Evolutionary conservation across 805 yeast species (phyloP), one percentile per base, ranked within the genome.

Genomic region (Schizosaccharomyces octosporus): DNA sequence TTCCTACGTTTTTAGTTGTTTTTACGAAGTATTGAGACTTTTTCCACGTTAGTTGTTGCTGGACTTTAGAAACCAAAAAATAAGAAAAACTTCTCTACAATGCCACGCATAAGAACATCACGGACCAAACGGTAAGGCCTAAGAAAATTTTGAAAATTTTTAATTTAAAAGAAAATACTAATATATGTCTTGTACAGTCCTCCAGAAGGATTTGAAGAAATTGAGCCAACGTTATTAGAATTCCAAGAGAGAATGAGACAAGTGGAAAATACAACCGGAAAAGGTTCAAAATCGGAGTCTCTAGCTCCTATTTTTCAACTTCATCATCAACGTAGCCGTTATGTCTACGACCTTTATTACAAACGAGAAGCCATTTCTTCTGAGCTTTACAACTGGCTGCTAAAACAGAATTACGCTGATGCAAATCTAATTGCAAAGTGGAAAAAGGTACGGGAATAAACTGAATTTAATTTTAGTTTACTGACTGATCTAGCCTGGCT

Each of bases 261-360:
- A 55, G 69, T 76, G 79, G 65, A 79, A 43, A 43, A 43, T 42
- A 59, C 54, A 32, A 24, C 36, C 24, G 27, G 19, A 3, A 41
- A 29, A 43, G 27, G 43, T n/a, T n/a, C 41, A 13, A 41, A 42
- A 27, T 32, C 60, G 2, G 60, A 31, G 36, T 17, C 27, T 9
- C 48, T 57, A 9, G 48, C 48, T 19, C 43, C 48, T 7, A 36
- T 57, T 41, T 57, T 42, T 41, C 61, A 78, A 66, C 69, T 86
- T n/a, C 77, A 82, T 63, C 90, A 86, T 68, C 88, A 85, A 67
- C 76, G 83, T 59, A 81, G 90, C 0, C 71, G 89, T 61, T 88
- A 87, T 67, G 74, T 88, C 1, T 88, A 82, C 69, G 84, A 82
- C 21, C 69, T 87, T 67, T 82, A 81, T 68, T 86, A 85, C 72